Conservation (phyloP, 1,284 basidiomycete species). For the Trametes pubescens region DNA sequence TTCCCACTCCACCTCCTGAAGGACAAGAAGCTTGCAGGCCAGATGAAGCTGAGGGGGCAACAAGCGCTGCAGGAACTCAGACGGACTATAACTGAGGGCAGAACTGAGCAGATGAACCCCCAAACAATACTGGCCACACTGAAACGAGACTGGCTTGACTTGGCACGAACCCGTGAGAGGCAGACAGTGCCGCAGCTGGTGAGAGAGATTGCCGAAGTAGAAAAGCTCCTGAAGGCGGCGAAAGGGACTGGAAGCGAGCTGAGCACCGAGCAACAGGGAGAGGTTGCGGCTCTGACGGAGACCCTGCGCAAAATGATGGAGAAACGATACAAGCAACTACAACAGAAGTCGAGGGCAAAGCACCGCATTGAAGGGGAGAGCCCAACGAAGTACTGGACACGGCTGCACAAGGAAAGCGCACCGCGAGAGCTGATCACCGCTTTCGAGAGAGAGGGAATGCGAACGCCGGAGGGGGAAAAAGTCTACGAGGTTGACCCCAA, state of each 20-base stretch:
- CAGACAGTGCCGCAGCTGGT: slow-evolving; percentile 4
- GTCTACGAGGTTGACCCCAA: not conserved
- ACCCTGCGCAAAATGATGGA: too few relatives aligned
- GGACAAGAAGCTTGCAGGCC: slow-evolving; percentile 28
- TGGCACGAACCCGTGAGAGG: not conserved
- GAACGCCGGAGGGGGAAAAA: not conserved
- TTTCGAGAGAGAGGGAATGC: not conserved
- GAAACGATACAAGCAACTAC: too few relatives aligned
- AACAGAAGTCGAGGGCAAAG: not conserved
- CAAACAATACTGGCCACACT: slow-evolving; percentile 7
- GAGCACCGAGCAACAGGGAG: too few relatives aligned
- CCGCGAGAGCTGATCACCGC: slow-evolving; percentile 8
- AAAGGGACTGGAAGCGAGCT: too few relatives aligned
- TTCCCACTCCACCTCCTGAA: slow-evolving; percentile 20
- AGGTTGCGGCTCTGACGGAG: too few relatives aligned
- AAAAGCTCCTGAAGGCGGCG: not conserved
- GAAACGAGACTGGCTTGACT: slow-evolving; percentile 8
- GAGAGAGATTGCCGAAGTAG: not conserved
- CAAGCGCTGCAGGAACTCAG: not conserved
- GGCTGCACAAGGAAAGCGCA: slow-evolving; percentile 23
- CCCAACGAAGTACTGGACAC: slow-evolving; percentile 44
- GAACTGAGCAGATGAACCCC: not conserved
- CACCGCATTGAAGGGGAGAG: slow-evolving; percentile 42
- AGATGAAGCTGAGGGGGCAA: slow-evolving; percentile 3
- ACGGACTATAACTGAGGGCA: accelerated